Evolutionary conservation across 192 early-diverging fungal genomes (phyloP).

Genomic region (Entomortierella chlamydospora): DNA sequence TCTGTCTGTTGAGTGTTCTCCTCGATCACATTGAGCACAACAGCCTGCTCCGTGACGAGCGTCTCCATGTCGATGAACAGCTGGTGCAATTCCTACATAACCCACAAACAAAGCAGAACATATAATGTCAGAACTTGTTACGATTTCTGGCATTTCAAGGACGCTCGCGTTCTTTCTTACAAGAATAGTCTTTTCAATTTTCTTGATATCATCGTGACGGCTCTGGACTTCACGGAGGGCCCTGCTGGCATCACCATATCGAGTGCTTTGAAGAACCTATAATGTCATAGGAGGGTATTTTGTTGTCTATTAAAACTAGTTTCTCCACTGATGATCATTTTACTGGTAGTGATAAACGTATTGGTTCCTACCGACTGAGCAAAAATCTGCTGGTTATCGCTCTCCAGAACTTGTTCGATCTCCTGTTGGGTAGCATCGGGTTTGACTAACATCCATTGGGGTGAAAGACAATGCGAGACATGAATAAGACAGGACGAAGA

Average conservation of each 20-base stretch:
- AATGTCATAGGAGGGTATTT: background rate
- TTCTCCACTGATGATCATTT: no score
- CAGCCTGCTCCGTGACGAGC: slow-evolving; percentile 82
- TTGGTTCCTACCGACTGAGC: slow-evolving; percentile 73
- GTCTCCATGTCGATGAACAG: slow-evolving; percentile 92
- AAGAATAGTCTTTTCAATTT: slow-evolving; percentile 89
- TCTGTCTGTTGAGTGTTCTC: slow-evolving; percentile 73
- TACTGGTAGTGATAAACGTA: no score
- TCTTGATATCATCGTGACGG: slow-evolving; percentile 86
- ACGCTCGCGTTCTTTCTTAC: slow-evolving; percentile 51
- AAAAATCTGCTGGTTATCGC: slow-evolving; percentile 82
- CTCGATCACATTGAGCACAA: slow-evolving; percentile 79
- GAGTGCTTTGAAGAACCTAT: slow-evolving; percentile 75
- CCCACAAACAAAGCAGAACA: background rate
- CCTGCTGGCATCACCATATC: slow-evolving; percentile 75
- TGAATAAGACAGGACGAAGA: background rate
- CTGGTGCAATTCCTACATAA: slow-evolving; percentile 82
- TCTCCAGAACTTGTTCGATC: slow-evolving; percentile 81
- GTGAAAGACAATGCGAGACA: no score
- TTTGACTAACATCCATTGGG: slow-evolving; percentile 74
- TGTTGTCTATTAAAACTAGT: no score
- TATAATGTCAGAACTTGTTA: background rate
- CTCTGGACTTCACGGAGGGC: slow-evolving; percentile 88
- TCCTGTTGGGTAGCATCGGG: slow-evolving; percentile 83
- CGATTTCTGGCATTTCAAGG: background rate